A percentile compares a stretch with the other conserved stretches of the same genome.
phyloP scores from a whole-genome alignment of 768 basidiomycete species.

The Pisolithus microcarpus region DNA sequence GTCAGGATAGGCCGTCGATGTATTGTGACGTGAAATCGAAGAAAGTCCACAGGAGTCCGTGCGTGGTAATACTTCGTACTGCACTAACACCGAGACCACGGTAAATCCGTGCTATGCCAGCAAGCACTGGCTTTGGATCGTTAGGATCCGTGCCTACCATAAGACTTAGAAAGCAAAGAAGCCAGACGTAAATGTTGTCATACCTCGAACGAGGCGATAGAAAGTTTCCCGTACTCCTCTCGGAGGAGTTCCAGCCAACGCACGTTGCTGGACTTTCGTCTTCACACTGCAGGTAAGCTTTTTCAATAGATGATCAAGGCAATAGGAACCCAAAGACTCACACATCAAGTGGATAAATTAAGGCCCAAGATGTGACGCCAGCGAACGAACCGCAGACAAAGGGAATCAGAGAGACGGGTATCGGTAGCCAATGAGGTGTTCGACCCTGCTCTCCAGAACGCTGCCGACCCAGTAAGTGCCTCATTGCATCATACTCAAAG shows the following conservation, averaged over 20 bases:
- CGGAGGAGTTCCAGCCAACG: constrained; percentile 70
- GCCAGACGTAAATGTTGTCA: constrained; percentile 6
- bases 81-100: constrained; percentile 93
- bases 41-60: constrained; percentile 90
- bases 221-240: constrained; percentile 71
- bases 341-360: constrained; percentile 95
- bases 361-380: constrained; percentile 83
- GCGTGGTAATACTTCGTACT: constrained; percentile 84
- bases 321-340: constrained; percentile 30
- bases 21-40: constrained; percentile 75
- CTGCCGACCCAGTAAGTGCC: constrained; percentile 74
- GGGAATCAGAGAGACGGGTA: constrained; percentile 71
- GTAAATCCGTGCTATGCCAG: constrained; percentile 81
- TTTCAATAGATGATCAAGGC: constrained; percentile 4
- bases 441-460: constrained; percentile 74
- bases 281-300: constrained; percentile 55
- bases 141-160: constrained; percentile 69
- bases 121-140: constrained; percentile 66
- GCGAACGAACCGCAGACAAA: constrained; percentile 89
- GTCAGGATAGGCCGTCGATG: constrained; percentile 54
- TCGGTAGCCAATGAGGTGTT: constrained; percentile 81
- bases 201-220: constrained; percentile 74
- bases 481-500: constrained; percentile 88
- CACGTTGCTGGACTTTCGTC: constrained; percentile 93
- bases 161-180: constrained; percentile 1